phyloP scores from a whole-genome alignment of 2,329 filamentous ascomycete species.

The Gyromitra esculenta region DNA sequence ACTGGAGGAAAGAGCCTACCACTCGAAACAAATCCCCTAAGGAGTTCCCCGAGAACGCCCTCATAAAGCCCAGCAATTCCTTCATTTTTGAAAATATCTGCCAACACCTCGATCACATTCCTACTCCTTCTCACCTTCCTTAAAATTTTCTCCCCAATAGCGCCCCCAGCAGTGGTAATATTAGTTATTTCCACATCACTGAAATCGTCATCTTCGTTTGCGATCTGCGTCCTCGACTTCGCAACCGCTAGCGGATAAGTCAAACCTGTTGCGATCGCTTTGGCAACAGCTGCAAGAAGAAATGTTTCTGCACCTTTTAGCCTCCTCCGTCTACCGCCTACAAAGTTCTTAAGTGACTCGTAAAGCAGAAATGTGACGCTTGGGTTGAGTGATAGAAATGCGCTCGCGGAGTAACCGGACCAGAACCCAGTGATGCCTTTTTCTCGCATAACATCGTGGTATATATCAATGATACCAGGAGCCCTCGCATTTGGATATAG shows the following conservation, averaged over 20 bases:
- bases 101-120: conserved; percentile 53
- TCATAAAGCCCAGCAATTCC: conserved; percentile 77
- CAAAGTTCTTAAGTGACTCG: conserved; percentile 71
- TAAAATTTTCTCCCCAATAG: conserved; percentile 18
- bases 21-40: conserved; percentile 86
- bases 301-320: conserved; percentile 66
- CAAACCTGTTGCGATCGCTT: conserved; percentile 76
- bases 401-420: conserved; percentile 83
- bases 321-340: conserved; percentile 62
- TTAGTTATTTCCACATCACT: conserved; percentile 55
- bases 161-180: conserved; percentile 11
- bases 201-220: conserved; percentile 60
- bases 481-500: conserved; percentile 58
- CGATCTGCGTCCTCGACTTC: conserved; percentile 79
- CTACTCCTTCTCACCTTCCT: conserved; percentile 32
- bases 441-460: conserved; percentile 71
- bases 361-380: conserved; percentile 87
- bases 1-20: conserved; percentile 62
- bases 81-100: conserved; percentile 68
- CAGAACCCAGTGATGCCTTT: conserved; percentile 81
- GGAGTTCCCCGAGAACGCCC: conserved; percentile 77
- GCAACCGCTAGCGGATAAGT: conserved; percentile 89
- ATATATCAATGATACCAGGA: conserved; percentile 64
- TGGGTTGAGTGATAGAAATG: conserved; percentile 85
- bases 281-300: conserved; percentile 78